Conservation (phyloP, 495 filamentous ascomycete genomes). For the Xanthoparmelia taractica region DNA sequence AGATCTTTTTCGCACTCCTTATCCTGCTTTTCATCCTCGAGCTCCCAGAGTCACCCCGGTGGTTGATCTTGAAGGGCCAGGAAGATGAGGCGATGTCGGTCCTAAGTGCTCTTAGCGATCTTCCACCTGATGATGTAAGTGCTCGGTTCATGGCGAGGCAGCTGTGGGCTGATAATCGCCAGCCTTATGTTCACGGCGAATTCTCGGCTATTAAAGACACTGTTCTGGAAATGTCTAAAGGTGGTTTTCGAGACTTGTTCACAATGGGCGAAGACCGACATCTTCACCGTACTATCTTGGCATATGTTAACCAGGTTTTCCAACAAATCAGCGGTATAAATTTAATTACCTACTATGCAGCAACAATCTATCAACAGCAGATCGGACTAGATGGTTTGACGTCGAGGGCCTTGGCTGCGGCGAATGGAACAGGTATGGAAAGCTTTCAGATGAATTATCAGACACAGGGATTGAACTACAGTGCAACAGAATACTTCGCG, state of each 20-base stretch:
- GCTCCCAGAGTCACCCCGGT: conserved; percentile 66
- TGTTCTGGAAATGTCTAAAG: conserved; percentile 61
- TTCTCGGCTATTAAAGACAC: conserved; percentile 69
- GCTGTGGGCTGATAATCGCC: neutral
- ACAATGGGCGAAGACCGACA: conserved; percentile 65
- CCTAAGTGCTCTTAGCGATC: conserved; percentile 52
- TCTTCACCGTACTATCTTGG: conserved; percentile 63
- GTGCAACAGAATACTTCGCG: conserved; percentile 54
- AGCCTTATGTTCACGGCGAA: conserved; percentile 50
- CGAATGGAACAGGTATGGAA: conserved; percentile 49
- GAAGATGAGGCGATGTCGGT: conserved; percentile 55
- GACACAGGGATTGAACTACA: neutral
- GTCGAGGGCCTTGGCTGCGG: conserved; percentile 61
- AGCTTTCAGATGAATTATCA: neutral
- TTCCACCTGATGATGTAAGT: conserved; percentile 38
- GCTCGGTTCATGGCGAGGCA: neutral
- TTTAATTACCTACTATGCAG: conserved; percentile 65
- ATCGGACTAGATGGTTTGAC: conserved; percentile 48
- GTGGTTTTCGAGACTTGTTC: conserved; percentile 60
- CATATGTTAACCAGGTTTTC: conserved; percentile 71
- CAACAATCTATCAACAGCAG: conserved; percentile 54
- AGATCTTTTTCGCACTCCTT: conserved; percentile 58
- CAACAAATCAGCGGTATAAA: conserved; percentile 74
- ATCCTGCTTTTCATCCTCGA: conserved; percentile 54
- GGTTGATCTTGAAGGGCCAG: conserved; percentile 60